These are phyloP conservation scores for Zalerion maritima DNA, from an alignment of 495 filamentous ascomycete species.

Conservation along the genomic window DNA sequence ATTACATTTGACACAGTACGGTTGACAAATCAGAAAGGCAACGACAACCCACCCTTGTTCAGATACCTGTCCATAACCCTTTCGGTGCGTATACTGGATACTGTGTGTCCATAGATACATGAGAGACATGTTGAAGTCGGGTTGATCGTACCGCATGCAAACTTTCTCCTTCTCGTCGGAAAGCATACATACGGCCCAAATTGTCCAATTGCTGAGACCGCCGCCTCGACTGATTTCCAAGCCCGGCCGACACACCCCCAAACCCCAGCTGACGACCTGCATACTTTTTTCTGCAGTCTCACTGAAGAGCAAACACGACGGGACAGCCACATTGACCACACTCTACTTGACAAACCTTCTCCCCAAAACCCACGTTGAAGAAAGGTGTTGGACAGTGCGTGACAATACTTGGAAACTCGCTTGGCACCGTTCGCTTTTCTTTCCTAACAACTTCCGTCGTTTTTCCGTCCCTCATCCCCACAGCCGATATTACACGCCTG, in stretches of 20 bases:
- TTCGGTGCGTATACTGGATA: too few relatives aligned
- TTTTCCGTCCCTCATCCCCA: slow-evolving; percentile 6
- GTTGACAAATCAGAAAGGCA: too few relatives aligned
- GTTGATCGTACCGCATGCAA: too few relatives aligned
- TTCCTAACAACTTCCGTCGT: slow-evolving; percentile 11
- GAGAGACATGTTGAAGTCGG: too few relatives aligned
- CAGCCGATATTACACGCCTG: slow-evolving; percentile 5
- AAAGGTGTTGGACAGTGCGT: too few relatives aligned
- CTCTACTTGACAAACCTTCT: slow-evolving; percentile 4
- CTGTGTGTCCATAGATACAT: too few relatives aligned
- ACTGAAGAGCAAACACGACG: slow-evolving; percentile 12
- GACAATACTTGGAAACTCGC: too few relatives aligned
- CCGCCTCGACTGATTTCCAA: background rate
- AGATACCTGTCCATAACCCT: too few relatives aligned
- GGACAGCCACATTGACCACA: slow-evolving; percentile 10
- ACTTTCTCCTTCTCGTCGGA: background rate
- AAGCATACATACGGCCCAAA: slow-evolving; percentile 4
- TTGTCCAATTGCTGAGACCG: too few relatives aligned
- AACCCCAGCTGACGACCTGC: slow-evolving; percentile 4
- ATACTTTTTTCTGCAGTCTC: slow-evolving; percentile 9
- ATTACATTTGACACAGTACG: too few relatives aligned
- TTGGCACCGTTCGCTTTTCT: slow-evolving; percentile 2
- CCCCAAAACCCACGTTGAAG: too few relatives aligned
- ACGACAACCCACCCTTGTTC: too few relatives aligned
- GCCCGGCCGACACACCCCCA: slow-evolving; percentile 3